Base-by-base conservation (phyloP, 805 yeast genomes). In the Monosporozyma aerobia region DNA sequence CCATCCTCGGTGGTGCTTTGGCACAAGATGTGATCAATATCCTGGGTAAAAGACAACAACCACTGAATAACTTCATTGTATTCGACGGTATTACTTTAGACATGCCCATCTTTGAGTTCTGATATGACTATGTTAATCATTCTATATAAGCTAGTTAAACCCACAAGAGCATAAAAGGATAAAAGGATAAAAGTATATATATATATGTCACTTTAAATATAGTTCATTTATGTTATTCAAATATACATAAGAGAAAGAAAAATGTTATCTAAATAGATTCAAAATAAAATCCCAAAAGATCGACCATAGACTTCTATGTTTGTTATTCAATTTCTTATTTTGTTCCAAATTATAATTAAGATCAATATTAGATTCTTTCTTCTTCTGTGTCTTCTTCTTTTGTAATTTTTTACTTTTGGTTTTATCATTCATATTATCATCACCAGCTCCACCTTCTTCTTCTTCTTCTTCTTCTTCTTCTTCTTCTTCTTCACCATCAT, bases 1-100 rank as follows among this genome's bases (percentile, higher is more conserved):
- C 98, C 0, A 79, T 94, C 1, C 59, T 92, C 6, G 99, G 98
- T 5, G 99, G 98, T 1, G 77, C 88, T 1, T 69, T 92, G 25
- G 86, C 95, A 2, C 99, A 94, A 69, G 97, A 90, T 65, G 84
- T 89, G 13, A 85, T 94, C 47, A 94, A 94, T 69, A 81, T 77
- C 51, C 68, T 92, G 50, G 85, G 94, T 44, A 79, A 79, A 58
- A 80, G 83, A 58, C 90, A 87, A 59, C 75, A 82, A 44, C 96
- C 97, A 2, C 74, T 90, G 40, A 90, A 89, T 64, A 94, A 94
- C 64, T 74, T 87, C 50, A 74, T 87, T 57, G 70, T 92, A 0
- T 74, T 90, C 40, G 96, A 94, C 70, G 90, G 92, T 10, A 68
- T 75, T 16, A 74, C 75, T 19, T 76, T 82, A 45, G 83, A 82